Base-by-base conservation (phyloP, 805 yeast species). In the Candida awuae region DNA sequence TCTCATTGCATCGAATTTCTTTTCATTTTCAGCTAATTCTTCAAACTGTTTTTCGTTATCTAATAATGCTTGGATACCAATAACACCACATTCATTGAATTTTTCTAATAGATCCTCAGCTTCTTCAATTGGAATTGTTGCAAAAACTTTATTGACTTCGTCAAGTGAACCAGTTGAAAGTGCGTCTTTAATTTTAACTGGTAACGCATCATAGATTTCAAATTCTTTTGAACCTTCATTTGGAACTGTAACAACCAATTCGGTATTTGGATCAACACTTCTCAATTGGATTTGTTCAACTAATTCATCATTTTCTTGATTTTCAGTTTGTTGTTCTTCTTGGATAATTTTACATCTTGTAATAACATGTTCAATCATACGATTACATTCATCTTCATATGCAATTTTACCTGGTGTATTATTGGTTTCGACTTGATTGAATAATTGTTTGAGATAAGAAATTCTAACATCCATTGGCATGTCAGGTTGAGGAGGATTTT, bases 281-380 rank as follows among this genome's bases (percentile, higher is more conserved):
- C 84, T 84, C 55, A 90, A 68, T 62, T 90, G 98, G 48, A 90
- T 87, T 44, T 81, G 77, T 41, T 80, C 90, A 36, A 78, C 90
- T n/a, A 60, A 69, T 33, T 77, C 88, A 29, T 59, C 73, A 26
- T 56, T 70, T 8, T 52, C 62, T 5, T 56, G 66, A 10, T 55
- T 58, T 9, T 48, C 60, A 6, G 44, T 47, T 30, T 44, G 37
- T 5, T 50, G 58, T 28, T 67, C 66, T 51, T 83, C 84, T 33
- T 68, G 59, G 41, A 92, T 68, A 3, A 85, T 60, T 53, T 77
- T 70, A 55, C 95, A 86, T 56, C 99, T 74, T 18, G 58, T 62
- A 45, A 72, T 71, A 48, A 92, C 83, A 60, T 92, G 99, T 14
- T 68, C 65, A 50, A 70, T 75, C 8, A 95, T 90, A 39, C 71